phyloP scores from a whole-genome alignment of 164 flowering plant genomes.

The Nymphaea thermarum region DNA sequence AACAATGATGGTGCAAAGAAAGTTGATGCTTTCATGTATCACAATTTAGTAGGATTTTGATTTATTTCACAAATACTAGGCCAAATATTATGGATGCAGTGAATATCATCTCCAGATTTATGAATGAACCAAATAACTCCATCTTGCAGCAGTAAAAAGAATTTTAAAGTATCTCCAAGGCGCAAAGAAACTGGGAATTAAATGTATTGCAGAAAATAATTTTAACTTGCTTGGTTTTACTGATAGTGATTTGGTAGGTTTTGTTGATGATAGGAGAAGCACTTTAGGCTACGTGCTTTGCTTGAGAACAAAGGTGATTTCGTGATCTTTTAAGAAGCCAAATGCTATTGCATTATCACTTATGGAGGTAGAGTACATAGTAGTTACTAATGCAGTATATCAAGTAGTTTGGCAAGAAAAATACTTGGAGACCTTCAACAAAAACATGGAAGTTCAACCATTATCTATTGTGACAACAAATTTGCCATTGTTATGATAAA shows the following conservation, averaged over 20 bases:
- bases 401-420: neutral
- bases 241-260: neutral
- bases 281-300: neutral
- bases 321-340: neutral
- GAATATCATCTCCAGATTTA: too few relatives aligned
- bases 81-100: conserved; percentile 3
- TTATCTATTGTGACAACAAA: neutral
- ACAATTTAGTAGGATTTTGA: conserved; percentile 4
- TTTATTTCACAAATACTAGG: conserved; percentile 9
- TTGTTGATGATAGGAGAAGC: neutral
- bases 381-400: neutral
- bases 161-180: neutral
- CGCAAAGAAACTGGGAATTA: neutral
- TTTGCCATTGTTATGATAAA: neutral
- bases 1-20: conserved; percentile 10
- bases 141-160: neutral
- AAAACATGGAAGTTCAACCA: neutral
- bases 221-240: neutral
- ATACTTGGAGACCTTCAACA: neutral
- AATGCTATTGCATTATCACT: neutral
- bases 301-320: neutral
- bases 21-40: neutral
- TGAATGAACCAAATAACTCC: conserved; percentile 2
- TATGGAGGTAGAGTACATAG: neutral
- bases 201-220: neutral